Evolutionary conservation across 2,329 filamentous ascomycete genomes (phyloP).

Genomic region (Monosporascus sp.): DNA sequence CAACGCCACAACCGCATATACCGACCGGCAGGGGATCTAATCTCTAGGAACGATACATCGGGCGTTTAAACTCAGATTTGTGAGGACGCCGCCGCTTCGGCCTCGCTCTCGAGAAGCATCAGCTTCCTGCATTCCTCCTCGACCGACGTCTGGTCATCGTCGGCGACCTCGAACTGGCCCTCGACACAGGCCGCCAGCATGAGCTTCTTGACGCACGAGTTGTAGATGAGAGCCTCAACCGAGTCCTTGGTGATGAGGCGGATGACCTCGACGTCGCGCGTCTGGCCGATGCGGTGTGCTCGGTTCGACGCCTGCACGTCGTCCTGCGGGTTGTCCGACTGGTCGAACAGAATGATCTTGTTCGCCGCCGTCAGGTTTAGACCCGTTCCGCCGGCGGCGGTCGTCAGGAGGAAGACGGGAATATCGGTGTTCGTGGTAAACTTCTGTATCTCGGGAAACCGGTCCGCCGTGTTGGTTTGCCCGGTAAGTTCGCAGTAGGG

Average conservation of each 20-base stretch:
- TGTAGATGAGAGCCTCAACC: constrained; percentile 90
- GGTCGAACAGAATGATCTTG: constrained; percentile 96
- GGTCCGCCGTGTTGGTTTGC: constrained; percentile 71
- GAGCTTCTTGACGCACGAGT: constrained; percentile 87
- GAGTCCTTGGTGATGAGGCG: constrained; percentile 75
- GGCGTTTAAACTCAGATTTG: no score
- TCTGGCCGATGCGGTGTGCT: constrained; percentile 91
- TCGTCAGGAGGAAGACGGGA: constrained; percentile 87
- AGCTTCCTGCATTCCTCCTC: constrained; percentile 27
- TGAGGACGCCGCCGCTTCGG: neutral
- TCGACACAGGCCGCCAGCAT: constrained; percentile 60
- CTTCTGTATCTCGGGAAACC: constrained; percentile 82
- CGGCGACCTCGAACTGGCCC: constrained; percentile 62
- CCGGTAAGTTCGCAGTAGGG: constrained; percentile 85
- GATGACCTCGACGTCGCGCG: constrained; percentile 82
- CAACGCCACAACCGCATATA: no score
- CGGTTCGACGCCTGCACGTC: constrained; percentile 98
- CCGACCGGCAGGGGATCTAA: no score
- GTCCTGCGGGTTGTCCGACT: constrained; percentile 95
- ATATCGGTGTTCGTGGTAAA: constrained; percentile 75
- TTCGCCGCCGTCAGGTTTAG: constrained; percentile 95
- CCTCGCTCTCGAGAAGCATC: constrained; percentile 24
- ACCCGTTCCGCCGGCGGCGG: constrained; percentile 90
- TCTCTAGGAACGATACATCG: no score
- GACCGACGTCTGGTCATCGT: constrained; percentile 34